Conservation (phyloP, 257 asterid genomes). For the Lithospermum erythrorhizon region DNA sequence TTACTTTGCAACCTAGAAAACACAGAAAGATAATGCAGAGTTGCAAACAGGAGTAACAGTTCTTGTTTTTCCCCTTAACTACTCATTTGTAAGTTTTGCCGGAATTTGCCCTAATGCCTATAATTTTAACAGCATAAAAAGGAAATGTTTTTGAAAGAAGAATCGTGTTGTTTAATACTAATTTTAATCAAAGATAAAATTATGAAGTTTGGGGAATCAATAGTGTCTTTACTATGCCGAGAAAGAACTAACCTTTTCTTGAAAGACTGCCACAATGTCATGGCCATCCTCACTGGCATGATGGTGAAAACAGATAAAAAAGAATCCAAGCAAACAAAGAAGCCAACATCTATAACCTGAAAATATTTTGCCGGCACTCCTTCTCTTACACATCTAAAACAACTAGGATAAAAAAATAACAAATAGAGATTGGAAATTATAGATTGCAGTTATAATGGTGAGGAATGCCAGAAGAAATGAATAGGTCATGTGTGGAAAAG, state of each 20-base stretch:
- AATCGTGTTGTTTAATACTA: no score
- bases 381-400: conserved; percentile 5
- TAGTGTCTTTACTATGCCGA: conserved; percentile 7
- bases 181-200: no score
- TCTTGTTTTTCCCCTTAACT: no score
- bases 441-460: not conserved
- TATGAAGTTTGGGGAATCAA: conserved; percentile 6
- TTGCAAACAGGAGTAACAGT: no score
- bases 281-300: conserved; percentile 79
- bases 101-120: no score
- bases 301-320: conserved; percentile 84
- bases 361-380: conserved; percentile 13
- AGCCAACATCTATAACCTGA: conserved; percentile 89
- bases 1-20: conserved; percentile 29
- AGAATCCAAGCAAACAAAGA: conserved; percentile 88
- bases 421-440: not conserved
- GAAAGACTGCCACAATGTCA: conserved; percentile 53
- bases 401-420: conserved; percentile 1
- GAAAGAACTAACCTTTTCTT: conserved; percentile 55
- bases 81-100: no score
- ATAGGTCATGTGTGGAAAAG: not conserved
- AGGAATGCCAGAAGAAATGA: not conserved
- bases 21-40: no score
- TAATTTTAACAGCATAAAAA: no score
- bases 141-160: no score